Evolutionary conservation across 306 rosid genomes (phyloP).

Genomic region (Sechiopsis laciniata): DNA sequence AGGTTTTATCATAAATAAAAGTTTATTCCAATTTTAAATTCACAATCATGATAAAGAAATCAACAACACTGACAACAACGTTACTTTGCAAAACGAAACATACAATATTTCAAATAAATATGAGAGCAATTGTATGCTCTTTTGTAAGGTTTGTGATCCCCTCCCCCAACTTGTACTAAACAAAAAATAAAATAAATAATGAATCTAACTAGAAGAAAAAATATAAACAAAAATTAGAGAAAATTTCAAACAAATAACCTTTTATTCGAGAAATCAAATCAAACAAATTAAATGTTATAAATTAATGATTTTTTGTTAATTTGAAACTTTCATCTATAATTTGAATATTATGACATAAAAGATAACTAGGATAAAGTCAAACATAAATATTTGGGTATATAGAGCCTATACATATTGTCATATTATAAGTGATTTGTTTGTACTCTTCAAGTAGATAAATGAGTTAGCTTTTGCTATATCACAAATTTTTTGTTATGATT

Average conservation of each 20-base stretch:
- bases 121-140: too few relatives aligned
- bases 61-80: not conserved
- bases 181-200: not conserved
- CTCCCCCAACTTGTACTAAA: too few relatives aligned
- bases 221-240: not conserved
- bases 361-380: not conserved
- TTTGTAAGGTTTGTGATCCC: too few relatives aligned
- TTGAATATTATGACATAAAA: not conserved
- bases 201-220: not conserved
- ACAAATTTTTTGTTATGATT: not conserved
- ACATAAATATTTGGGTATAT: not conserved
- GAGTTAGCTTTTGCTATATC: not conserved
- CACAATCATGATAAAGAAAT: not conserved
- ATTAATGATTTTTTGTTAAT: not conserved
- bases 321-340: not conserved
- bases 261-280: too few relatives aligned
- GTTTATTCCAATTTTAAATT: not conserved
- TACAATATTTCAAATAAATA: not conserved
- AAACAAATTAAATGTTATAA: not conserved
- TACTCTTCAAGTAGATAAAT: not conserved
- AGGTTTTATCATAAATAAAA: not conserved
- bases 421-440: not conserved
- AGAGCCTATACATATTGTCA: not conserved
- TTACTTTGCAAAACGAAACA: not conserved
- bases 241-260: not conserved